Percentiles rank a stretch among this genome's conserved stretches.
phyloP scores from a whole-genome alignment of 176 grass and related monocot genomes.

The Oryza brachyantha region DNA sequence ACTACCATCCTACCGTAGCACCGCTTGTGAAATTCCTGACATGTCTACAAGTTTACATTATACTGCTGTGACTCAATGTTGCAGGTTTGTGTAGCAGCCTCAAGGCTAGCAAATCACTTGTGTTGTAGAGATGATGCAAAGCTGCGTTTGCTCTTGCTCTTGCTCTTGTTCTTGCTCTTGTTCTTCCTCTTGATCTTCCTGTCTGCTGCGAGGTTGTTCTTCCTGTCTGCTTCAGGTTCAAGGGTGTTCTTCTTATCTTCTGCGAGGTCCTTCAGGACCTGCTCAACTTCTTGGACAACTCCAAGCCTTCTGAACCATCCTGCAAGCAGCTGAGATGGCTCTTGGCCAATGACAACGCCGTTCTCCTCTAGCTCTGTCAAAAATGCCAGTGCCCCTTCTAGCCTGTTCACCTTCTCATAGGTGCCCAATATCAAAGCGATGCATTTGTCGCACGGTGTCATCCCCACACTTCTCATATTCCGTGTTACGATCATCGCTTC shows the following conservation, averaged over 20 bases:
- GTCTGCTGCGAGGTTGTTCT: neutral
- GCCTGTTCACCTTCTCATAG: slow-evolving; percentile 48
- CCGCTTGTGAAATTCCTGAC: neutral
- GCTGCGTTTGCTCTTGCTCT: slow-evolving; percentile 15
- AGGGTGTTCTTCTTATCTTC: neutral
- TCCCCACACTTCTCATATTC: slow-evolving; percentile 62
- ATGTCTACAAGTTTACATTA: neutral
- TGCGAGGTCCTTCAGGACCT: slow-evolving; percentile 46
- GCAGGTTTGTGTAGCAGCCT: neutral
- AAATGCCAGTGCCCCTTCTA: slow-evolving; percentile 69
- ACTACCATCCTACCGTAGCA: too few species aligned
- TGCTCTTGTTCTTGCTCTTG: neutral
- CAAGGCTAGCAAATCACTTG: neutral
- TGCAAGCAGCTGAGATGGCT: slow-evolving; percentile 53
- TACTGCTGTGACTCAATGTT: neutral
- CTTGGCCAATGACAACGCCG: slow-evolving; percentile 42
- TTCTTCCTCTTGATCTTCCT: neutral
- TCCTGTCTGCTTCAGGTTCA: neutral
- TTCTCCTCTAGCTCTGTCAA: slow-evolving; percentile 72
- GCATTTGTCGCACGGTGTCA: slow-evolving; percentile 59
- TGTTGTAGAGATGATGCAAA: neutral
- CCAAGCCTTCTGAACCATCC: slow-evolving; percentile 70
- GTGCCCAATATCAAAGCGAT: slow-evolving; percentile 47
- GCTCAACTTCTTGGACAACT: slow-evolving; percentile 62
- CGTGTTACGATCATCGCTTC: slow-evolving; percentile 50